Conservation (phyloP, 1,284 basidiomycete genomes). For the Schizopora paradoxa region DNA sequence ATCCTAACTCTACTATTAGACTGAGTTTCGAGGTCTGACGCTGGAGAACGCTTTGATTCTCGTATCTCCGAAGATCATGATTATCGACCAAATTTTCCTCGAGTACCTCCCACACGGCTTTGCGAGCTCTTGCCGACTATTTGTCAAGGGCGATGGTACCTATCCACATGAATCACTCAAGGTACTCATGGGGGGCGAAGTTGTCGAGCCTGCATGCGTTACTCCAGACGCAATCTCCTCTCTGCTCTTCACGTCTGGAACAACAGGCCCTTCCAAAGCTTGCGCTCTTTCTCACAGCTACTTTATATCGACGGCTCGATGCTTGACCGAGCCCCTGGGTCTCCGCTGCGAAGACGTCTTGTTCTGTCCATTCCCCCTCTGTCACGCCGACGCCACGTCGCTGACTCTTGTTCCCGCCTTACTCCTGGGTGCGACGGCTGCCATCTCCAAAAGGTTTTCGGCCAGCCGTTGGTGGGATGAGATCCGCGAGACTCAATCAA, state of each 20-base stretch:
- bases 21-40: slow-evolving; percentile 7
- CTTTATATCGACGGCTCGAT: neutral
- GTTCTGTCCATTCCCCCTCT: slow-evolving; percentile 11
- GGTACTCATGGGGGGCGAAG: neutral
- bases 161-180: neutral
- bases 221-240: neutral
- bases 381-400: slow-evolving; percentile 10
- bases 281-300: slow-evolving; percentile 11
- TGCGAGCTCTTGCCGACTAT: neutral
- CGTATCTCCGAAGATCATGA: slow-evolving; percentile 5
- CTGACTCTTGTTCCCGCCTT: slow-evolving; percentile 11
- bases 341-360: slow-evolving; percentile 5
- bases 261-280: slow-evolving; percentile 12
- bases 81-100: slow-evolving; percentile 6
- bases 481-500: slow-evolving; percentile 5
- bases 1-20: neutral
- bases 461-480: slow-evolving; percentile 14
- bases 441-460: slow-evolving; percentile 8
- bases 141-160: slow-evolving; percentile 3
- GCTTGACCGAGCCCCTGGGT: slow-evolving; percentile 4
- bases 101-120: neutral
- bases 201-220: no score
- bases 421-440: slow-evolving; percentile 10
- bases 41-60: slow-evolving; percentile 7
- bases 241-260: slow-evolving; percentile 13